phyloP scores from a whole-genome alignment of 1,284 basidiomycete genomes.

The Ceratobasidium sp. region DNA sequence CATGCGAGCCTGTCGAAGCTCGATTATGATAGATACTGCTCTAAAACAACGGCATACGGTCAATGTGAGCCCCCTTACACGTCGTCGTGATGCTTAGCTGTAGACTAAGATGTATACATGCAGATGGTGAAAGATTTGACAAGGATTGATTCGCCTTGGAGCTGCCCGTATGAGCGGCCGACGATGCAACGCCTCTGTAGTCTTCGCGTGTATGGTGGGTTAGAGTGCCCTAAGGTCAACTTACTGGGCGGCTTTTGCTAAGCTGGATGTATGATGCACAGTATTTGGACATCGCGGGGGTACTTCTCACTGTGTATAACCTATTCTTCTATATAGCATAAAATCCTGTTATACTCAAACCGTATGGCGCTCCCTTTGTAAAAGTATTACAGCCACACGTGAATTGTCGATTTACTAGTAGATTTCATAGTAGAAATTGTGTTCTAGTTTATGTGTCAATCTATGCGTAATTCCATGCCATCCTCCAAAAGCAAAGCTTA shows the following conservation, averaged over 20 bases:
- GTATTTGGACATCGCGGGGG: too few species aligned
- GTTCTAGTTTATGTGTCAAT: background rate
- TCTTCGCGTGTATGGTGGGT: slow-evolving; percentile 8
- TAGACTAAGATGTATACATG: too few species aligned
- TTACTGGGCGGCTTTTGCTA: slow-evolving; percentile 12
- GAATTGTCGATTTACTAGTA: slow-evolving; percentile 5
- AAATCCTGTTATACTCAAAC: too few species aligned
- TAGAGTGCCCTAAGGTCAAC: background rate
- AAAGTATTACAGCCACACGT: slow-evolving; percentile 6
- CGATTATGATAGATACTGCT: slow-evolving; percentile 95
- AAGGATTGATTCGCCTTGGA: slow-evolving; percentile 97
- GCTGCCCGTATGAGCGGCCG: slow-evolving; percentile 95
- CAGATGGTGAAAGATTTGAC: slow-evolving; percentile 94
- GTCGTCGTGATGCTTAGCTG: slow-evolving; percentile 15
- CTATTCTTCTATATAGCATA: background rate
- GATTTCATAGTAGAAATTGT: slow-evolving; percentile 3
- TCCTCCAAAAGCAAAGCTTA: too few species aligned
- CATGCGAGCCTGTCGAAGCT: slow-evolving; percentile 93
- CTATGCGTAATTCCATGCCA: too few species aligned
- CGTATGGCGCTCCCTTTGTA: slow-evolving; percentile 2
- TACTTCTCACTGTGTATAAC: too few species aligned
- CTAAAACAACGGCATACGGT: slow-evolving; percentile 85
- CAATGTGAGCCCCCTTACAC: slow-evolving; percentile 64
- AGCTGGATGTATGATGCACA: background rate
- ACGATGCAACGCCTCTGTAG: slow-evolving; percentile 87